Percentiles rank a stretch among this genome's conserved stretches.
These are phyloP conservation scores for Jimgerdemannia flammicorona DNA, from an alignment of 192 early-diverging fungal species.

Conservation along the genomic window DNA sequence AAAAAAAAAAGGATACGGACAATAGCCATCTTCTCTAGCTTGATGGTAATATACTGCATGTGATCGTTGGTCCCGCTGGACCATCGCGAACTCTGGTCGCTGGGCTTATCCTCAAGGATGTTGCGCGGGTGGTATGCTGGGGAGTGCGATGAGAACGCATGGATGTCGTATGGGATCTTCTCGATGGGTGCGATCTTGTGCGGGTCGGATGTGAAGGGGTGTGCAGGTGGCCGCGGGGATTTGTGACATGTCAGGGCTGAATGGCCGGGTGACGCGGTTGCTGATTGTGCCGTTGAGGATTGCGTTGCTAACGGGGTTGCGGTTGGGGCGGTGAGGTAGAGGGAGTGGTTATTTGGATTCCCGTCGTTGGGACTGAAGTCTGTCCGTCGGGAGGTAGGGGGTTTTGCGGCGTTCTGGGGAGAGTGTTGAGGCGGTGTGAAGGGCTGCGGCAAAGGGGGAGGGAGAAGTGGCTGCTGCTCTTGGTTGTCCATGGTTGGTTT, in stretches of 20 bases:
- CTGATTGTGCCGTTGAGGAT: no score
- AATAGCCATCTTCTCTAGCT: conserved; percentile 79
- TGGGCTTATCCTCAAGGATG: conserved; percentile 78
- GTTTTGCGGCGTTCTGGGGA: background rate
- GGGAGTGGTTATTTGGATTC: no score
- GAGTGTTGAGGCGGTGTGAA: background rate
- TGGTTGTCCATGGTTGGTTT: no score
- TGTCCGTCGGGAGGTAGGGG: background rate
- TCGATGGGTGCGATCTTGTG: background rate
- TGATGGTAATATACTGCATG: conserved; percentile 86
- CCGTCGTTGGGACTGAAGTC: no score
- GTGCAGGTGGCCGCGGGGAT: background rate
- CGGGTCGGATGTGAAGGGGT: background rate
- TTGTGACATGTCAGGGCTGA: background rate
- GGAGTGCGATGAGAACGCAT: conserved; percentile 78
- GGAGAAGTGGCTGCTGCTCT: background rate
- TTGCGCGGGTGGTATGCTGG: conserved; percentile 83
- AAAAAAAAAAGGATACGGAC: conserved; percentile 59
- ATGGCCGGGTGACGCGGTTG: background rate
- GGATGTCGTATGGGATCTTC: conserved; percentile 57
- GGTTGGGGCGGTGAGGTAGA: no score
- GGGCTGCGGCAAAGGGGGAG: background rate
- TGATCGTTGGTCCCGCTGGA: conserved; percentile 84
- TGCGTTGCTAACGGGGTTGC: no score
- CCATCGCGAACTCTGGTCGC: conserved; percentile 91